phyloP scores from a whole-genome alignment of 371 early-diverging fungal genomes.

The Mortierella sp. region DNA sequence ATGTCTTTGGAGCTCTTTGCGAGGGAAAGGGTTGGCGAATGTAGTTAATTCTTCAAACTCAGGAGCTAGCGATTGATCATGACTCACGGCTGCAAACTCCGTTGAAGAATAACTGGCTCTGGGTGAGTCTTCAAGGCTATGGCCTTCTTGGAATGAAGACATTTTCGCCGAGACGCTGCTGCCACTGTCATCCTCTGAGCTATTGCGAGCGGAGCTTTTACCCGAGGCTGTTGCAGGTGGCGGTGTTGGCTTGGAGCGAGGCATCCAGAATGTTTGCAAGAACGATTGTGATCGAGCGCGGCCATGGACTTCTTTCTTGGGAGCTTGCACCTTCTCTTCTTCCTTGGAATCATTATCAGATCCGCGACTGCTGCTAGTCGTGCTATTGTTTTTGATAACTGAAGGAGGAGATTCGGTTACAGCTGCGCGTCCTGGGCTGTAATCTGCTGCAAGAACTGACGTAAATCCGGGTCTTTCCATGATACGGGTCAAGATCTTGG shows the following conservation, averaged over 20 bases:
- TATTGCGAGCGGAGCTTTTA: constrained; percentile 33
- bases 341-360: constrained; percentile 23
- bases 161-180: constrained; percentile 17
- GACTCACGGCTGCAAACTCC: constrained; percentile 21
- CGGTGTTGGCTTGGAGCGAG: constrained; percentile 14
- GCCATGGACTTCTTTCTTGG: constrained; percentile 14
- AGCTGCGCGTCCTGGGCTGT: constrained; percentile 30
- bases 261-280: constrained; percentile 10
- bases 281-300: constrained; percentile 48
- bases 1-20: constrained; percentile 44
- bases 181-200: constrained; percentile 39
- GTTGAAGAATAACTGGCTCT: constrained; percentile 39
- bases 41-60: constrained; percentile 50
- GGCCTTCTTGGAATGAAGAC: constrained; percentile 46
- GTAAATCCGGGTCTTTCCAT: constrained; percentile 48
- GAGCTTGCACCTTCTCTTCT: constrained; percentile 8
- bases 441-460: constrained; percentile 53
- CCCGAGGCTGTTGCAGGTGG: constrained; percentile 12
- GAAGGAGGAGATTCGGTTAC: constrained; percentile 26
- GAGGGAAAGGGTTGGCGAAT: constrained; percentile 43
- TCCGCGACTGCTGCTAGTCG: constrained; percentile 12
- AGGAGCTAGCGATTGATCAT: constrained; percentile 10
- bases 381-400: constrained; percentile 19
- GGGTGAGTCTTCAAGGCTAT: constrained; percentile 41
- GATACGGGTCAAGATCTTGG: constrained; percentile 69